Evolutionary conservation across 148 eudicot species (phyloP).

Genomic region (Chenopodium suecicum): DNA sequence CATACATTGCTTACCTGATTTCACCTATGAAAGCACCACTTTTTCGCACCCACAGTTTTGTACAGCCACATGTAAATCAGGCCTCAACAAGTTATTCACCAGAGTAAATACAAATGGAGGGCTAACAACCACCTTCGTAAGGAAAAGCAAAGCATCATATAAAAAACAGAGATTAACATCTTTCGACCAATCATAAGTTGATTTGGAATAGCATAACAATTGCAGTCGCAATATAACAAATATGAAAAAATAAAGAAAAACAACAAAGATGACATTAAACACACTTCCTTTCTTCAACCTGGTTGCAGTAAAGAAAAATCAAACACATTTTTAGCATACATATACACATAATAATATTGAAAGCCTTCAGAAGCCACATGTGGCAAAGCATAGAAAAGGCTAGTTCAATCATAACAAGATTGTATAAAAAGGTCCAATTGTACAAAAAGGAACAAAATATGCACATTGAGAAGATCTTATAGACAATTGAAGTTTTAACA

Average conservation of each 20-base stretch:
- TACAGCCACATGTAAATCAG: constrained; percentile 59
- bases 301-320: neutral
- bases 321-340: no score
- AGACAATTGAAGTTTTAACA: neutral
- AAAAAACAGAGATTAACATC: constrained; percentile 1
- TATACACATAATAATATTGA: no score
- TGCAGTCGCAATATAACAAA: neutral
- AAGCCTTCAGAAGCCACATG: no score
- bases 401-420: no score
- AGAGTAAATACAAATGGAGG: constrained; percentile 52
- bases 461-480: neutral
- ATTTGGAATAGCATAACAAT: neutral
- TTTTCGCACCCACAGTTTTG: constrained; percentile 57
- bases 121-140: constrained; percentile 58
- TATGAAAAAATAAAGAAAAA: neutral
- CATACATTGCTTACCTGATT: constrained; percentile 36
- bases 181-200: neutral
- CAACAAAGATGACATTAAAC: neutral
- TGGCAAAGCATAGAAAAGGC: no score
- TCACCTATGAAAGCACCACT: constrained; percentile 69
- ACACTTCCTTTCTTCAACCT: neutral
- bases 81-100: constrained; percentile 40
- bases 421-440: no score
- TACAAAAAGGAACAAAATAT: neutral
- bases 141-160: constrained; percentile 10